phyloP scores from a whole-genome alignment of 2,329 filamentous ascomycete species.

The Aspergillus transmontanensis region DNA sequence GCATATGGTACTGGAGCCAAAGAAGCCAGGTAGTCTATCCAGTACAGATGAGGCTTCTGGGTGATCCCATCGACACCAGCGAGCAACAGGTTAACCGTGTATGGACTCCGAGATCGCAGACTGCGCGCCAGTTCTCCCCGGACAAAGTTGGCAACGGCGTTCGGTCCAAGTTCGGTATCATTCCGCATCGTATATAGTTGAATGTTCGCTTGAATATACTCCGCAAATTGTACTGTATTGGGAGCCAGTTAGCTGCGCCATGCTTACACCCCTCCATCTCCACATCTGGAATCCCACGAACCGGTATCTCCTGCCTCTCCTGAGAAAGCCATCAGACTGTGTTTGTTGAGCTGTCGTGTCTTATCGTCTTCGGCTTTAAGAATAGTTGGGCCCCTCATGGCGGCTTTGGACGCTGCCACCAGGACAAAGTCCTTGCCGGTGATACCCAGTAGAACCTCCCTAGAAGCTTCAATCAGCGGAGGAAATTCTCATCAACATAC shows the following conservation, averaged over 20 bases:
- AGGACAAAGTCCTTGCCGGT: slow-evolving; percentile 99
- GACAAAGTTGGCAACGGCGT: slow-evolving; percentile 88
- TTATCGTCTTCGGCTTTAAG: slow-evolving; percentile 97
- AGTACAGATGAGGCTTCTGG: slow-evolving; percentile 88
- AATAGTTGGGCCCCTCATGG: slow-evolving; percentile 95
- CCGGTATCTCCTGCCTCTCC: slow-evolving; percentile 96
- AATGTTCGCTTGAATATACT: slow-evolving; percentile 98
- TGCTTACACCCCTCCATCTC: neutral
- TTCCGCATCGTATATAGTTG: slow-evolving; percentile 99
- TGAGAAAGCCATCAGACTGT: slow-evolving; percentile 92
- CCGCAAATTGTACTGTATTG: slow-evolving; percentile 86
- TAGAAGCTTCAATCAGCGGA: slow-evolving; percentile 44
- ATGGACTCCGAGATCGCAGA: slow-evolving; percentile 87
- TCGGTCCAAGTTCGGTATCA: slow-evolving; percentile 85
- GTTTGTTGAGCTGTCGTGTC: slow-evolving; percentile 87
- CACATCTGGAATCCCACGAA: slow-evolving; percentile 44
- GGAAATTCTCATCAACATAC: slow-evolving; percentile 3
- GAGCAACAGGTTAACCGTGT: slow-evolving; percentile 94
- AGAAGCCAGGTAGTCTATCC: slow-evolving; percentile 94
- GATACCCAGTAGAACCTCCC: slow-evolving; percentile 97
- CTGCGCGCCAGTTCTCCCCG: slow-evolving; percentile 89
- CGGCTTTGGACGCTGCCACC: slow-evolving; percentile 95
- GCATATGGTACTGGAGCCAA: slow-evolving; percentile 89
- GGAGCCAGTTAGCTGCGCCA: slow-evolving; percentile 17
- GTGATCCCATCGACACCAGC: slow-evolving; percentile 92